A percentile compares a stretch with the other conserved stretches of the same genome.
These are phyloP conservation scores for Wickerhamomyces sp. DNA, from an alignment of 1,139 yeast species.

Conservation along the genomic window DNA sequence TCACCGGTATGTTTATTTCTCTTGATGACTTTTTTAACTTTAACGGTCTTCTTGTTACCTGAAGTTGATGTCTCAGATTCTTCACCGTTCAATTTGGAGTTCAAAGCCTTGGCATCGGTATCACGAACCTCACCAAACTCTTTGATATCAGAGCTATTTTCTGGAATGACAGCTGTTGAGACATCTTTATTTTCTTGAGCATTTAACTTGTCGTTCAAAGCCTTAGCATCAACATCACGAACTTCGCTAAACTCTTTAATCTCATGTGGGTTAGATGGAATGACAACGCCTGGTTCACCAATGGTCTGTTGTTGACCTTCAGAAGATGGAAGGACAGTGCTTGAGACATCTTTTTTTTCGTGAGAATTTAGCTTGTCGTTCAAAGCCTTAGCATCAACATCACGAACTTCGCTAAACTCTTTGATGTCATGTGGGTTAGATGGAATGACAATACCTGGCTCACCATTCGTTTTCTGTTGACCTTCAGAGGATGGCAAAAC, in stretches of 20 bases:
- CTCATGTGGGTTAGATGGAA: slow-evolving; percentile 41
- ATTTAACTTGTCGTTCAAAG: slow-evolving; percentile 36
- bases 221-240: slow-evolving; percentile 40
- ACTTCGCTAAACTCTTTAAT: slow-evolving; percentile 47
- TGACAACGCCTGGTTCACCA: slow-evolving; percentile 59
- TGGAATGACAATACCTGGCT: slow-evolving; percentile 39
- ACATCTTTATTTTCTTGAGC: slow-evolving; percentile 45
- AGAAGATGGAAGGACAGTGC: slow-evolving; percentile 53
- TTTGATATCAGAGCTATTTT: slow-evolving; percentile 43
- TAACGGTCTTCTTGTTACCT: slow-evolving; percentile 13
- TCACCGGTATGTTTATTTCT: slow-evolving; percentile 35
- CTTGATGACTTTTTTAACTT: slow-evolving; percentile 30
- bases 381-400: slow-evolving; percentile 43
- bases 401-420: slow-evolving; percentile 39
- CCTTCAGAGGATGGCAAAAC: slow-evolving; percentile 23
- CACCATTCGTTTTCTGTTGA: slow-evolving; percentile 21
- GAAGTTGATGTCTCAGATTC: slow-evolving; percentile 6
- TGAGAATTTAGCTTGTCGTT: slow-evolving; percentile 30
- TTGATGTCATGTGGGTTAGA: slow-evolving; percentile 42
- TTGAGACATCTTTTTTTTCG: slow-evolving; percentile 27
- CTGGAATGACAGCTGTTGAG: slow-evolving; percentile 52
- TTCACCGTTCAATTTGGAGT: slow-evolving; percentile 28
- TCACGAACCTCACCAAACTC: slow-evolving; percentile 41
- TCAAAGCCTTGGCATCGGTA: slow-evolving; percentile 43
- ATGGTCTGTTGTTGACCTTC: slow-evolving; percentile 41